A percentile compares a stretch with the other conserved stretches of the same genome.
phyloP scores from a whole-genome alignment of 2,329 filamentous ascomycete species.

The Thelonectria olida region DNA sequence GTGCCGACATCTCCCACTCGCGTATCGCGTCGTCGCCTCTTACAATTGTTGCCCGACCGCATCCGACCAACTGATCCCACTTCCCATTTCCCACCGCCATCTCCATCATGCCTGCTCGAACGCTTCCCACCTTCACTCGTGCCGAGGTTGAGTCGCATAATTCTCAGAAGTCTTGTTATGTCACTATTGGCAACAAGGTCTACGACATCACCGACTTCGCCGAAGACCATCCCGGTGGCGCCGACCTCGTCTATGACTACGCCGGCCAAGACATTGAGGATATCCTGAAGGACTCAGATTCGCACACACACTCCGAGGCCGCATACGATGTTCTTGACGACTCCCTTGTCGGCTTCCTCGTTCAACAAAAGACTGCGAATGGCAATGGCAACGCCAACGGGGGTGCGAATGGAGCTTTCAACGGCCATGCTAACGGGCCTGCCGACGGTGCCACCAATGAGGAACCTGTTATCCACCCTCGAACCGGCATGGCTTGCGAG shows the following conservation, averaged over 20 bases:
- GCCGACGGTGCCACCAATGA: conserved; percentile 35
- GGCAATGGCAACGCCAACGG: conserved; percentile 45
- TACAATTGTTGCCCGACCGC: conserved; percentile 17
- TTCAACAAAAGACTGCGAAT: conserved; percentile 63
- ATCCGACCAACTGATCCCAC: conserved; percentile 18
- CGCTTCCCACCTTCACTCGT: conserved; percentile 82
- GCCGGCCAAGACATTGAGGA: conserved; percentile 85
- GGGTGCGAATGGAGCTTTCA: conserved; percentile 38
- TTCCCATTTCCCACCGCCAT: conserved; percentile 16
- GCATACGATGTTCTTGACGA: conserved; percentile 98
- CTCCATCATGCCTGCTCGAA: conserved; percentile 76
- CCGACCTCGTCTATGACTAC: conserved; percentile 88
- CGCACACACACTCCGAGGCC: conserved; percentile 87
- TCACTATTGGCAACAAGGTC: conserved; percentile 88
- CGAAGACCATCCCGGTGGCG: conserved; percentile 89
- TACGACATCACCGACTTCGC: conserved; percentile 96
- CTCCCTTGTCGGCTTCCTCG: conserved; percentile 82
- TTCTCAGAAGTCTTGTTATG: conserved; percentile 85
- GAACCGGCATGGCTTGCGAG: conserved; percentile 87
- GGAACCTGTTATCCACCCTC: conserved; percentile 58
- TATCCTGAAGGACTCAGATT: conserved; percentile 84
- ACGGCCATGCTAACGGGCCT: conserved; percentile 41
- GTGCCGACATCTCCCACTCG: conserved; percentile 18
- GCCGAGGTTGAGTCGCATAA: conserved; percentile 86
- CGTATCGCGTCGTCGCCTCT: conserved; percentile 13